A percentile compares a stretch with the other conserved stretches of the same genome.
Evolutionary conservation across 2,329 filamentous ascomycete species (phyloP).

Genomic region (Verticillium klebahnii): DNA sequence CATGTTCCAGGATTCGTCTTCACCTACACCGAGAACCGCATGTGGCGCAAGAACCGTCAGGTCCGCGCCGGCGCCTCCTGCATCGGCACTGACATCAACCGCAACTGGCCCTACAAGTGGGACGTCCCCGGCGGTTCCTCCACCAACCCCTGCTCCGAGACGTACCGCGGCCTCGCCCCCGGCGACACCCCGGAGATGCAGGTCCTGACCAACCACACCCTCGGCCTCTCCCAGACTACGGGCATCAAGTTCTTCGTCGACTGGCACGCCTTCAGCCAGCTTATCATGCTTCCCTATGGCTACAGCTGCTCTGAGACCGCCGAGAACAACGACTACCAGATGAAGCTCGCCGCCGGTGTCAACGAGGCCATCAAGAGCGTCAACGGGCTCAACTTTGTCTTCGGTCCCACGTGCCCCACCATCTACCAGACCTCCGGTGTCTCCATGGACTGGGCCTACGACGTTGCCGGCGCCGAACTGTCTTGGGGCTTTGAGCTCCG

Average conservation of each 20-base stretch:
- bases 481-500: slow-evolving; percentile 34
- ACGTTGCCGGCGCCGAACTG: slow-evolving; percentile 24
- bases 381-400: slow-evolving; percentile 31
- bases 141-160: slow-evolving; percentile 45
- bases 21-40: slow-evolving; percentile 48
- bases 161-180: slow-evolving; percentile 37
- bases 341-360: slow-evolving; percentile 25
- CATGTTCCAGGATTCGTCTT: slow-evolving; percentile 48
- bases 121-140: slow-evolving; percentile 42
- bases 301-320: slow-evolving; percentile 36
- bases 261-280: slow-evolving; percentile 41
- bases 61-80: slow-evolving; percentile 32
- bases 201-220: slow-evolving; percentile 28
- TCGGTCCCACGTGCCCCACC: slow-evolving; percentile 30
- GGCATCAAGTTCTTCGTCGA: slow-evolving; percentile 43
- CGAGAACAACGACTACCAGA: slow-evolving; percentile 33
- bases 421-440: slow-evolving; percentile 29
- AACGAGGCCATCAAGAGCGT: slow-evolving; percentile 26
- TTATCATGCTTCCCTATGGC: slow-evolving; percentile 38
- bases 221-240: slow-evolving; percentile 11
- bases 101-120: slow-evolving; percentile 57
- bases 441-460: slow-evolving; percentile 22
- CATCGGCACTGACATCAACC: slow-evolving; percentile 52
- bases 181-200: slow-evolving; percentile 48
- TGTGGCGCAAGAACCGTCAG: slow-evolving; percentile 61